A percentile compares a stretch with the other conserved stretches of the same genome.
Conservation (phyloP, 2,329 filamentous ascomycete species). For the Exophiala calicioides region DNA sequence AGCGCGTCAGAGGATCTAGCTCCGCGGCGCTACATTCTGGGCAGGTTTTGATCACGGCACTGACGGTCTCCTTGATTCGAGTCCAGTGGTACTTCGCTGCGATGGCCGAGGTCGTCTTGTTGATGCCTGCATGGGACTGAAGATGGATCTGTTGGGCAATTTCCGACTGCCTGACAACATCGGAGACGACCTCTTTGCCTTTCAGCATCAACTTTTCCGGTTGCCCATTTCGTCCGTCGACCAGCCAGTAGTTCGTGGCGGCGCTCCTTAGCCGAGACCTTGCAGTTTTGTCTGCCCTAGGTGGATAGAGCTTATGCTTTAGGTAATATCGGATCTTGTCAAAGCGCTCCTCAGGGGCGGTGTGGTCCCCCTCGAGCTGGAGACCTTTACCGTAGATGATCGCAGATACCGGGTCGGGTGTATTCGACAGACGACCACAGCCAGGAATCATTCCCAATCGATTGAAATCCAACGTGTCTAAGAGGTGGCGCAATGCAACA, state of each 20-base stretch:
- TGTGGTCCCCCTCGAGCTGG: slow-evolving; percentile 70
- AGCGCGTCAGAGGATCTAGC: no score
- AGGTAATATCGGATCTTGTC: slow-evolving; percentile 98
- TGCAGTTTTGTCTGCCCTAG: slow-evolving; percentile 88
- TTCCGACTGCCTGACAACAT: slow-evolving; percentile 85
- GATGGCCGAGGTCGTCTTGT: slow-evolving; percentile 94
- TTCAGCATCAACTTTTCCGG: slow-evolving; percentile 87
- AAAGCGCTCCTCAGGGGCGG: slow-evolving; percentile 92
- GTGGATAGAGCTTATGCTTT: slow-evolving; percentile 89
- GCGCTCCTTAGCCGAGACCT: slow-evolving; percentile 92
- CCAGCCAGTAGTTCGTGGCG: slow-evolving; percentile 89
- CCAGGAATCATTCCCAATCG: slow-evolving; percentile 80
- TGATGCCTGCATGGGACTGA: slow-evolving; percentile 83
- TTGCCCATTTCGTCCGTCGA: slow-evolving; percentile 51
- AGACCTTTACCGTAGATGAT: slow-evolving; percentile 73
- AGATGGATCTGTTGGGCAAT: slow-evolving; percentile 79
- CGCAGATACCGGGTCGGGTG: slow-evolving; percentile 69
- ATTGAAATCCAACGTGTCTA: slow-evolving; percentile 91
- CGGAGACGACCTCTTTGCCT: slow-evolving; percentile 93
- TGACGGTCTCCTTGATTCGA: slow-evolving; percentile 95
- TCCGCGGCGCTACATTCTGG: slow-evolving; percentile 83
- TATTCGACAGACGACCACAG: slow-evolving; percentile 69
- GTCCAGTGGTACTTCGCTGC: slow-evolving; percentile 97
- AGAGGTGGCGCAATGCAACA: slow-evolving; percentile 83
- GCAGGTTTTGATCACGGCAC: slow-evolving; percentile 90